Evolutionary conservation across 2,329 filamentous ascomycete species (phyloP).

Genomic region (Fonsecaea monophora): DNA sequence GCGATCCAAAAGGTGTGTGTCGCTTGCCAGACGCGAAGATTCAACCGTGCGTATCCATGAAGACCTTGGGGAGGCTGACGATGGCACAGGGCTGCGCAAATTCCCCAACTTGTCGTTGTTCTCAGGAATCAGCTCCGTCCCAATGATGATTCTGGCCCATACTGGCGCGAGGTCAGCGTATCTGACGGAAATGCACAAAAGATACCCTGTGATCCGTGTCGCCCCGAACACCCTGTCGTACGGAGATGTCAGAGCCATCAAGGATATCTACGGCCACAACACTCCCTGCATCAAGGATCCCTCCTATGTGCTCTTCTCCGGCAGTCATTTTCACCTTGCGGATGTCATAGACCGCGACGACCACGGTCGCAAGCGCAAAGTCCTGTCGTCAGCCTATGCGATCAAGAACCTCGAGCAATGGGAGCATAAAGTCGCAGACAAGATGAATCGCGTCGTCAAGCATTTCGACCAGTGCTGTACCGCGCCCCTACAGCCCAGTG

Average conservation of each 20-base stretch:
- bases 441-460: constrained; percentile 22
- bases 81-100: constrained; percentile 47
- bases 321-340: constrained; percentile 26
- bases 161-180: constrained; percentile 44
- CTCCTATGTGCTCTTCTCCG: constrained; percentile 14
- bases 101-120: constrained; percentile 54
- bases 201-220: constrained; percentile 53
- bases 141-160: constrained; percentile 56
- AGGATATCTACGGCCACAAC: constrained; percentile 50
- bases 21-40: background rate
- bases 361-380: constrained; percentile 50
- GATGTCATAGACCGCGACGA: constrained; percentile 50
- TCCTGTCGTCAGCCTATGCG: constrained; percentile 49
- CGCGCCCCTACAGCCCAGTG: constrained; percentile 13
- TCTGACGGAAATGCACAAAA: constrained; percentile 63
- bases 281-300: constrained; percentile 42
- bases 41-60: background rate
- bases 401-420: constrained; percentile 50
- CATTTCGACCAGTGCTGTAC: constrained; percentile 46
- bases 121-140: constrained; percentile 54
- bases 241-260: constrained; percentile 28
- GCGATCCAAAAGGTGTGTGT: constrained; percentile 18
- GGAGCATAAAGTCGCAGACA: constrained; percentile 51
- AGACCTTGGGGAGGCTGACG: background rate
- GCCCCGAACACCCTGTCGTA: constrained; percentile 26